These are phyloP conservation scores for Saturnispora dispora DNA, from an alignment of 805 yeast species.

Conservation along the genomic window DNA sequence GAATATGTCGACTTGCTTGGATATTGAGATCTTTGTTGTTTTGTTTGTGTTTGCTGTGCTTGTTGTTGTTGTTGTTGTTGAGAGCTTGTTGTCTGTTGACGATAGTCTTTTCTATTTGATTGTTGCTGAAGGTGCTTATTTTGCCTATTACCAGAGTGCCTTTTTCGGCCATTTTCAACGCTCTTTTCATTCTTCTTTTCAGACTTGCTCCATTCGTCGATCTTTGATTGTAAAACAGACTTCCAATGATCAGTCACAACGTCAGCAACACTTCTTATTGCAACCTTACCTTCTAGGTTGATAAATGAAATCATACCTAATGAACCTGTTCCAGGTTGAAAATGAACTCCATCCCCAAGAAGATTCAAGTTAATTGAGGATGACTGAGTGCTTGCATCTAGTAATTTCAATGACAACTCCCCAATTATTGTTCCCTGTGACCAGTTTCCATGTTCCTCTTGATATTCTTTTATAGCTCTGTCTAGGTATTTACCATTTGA, in stretches of 20 bases:
- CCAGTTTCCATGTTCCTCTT: neutral
- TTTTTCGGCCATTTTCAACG: neutral
- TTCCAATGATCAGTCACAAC: conserved; percentile 7
- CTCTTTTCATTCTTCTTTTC: neutral
- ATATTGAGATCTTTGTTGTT: neutral
- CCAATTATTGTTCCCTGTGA: neutral
- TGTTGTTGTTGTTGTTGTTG: too few species aligned
- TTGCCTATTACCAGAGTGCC: neutral
- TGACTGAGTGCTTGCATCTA: neutral
- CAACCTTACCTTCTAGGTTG: conserved; percentile 5
- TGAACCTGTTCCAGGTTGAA: conserved; percentile 2
- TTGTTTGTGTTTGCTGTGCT: conserved; percentile 2
- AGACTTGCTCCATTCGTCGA: neutral
- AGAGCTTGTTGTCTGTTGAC: neutral
- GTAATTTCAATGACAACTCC: neutral
- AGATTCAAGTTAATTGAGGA: neutral
- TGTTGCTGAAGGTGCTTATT: neutral
- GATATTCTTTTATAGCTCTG: conserved; percentile 1
- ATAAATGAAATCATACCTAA: conserved; percentile 4
- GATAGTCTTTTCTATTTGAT: neutral
- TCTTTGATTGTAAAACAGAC: neutral
- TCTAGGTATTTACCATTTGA: neutral
- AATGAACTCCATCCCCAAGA: conserved; percentile 6
- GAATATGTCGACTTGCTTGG: neutral
- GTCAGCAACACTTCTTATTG: conserved; percentile 4